Evolutionary conservation across 192 early-diverging fungal genomes (phyloP), one percentile per base, ranked within the genome.

Genomic region (Lunasporangiospora selenospora): DNA sequence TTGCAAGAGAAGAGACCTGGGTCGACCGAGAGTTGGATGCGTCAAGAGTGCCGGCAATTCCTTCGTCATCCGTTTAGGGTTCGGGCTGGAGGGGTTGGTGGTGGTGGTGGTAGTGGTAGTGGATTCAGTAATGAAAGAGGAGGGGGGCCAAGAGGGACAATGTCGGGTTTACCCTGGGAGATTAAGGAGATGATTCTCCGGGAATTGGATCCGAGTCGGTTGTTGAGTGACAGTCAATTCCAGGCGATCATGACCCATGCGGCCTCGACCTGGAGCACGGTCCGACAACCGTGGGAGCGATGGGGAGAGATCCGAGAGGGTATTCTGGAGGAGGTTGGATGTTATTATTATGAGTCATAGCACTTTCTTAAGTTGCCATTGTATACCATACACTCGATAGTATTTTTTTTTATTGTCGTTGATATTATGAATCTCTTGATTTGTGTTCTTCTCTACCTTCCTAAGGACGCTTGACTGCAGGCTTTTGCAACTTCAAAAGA

Each of bases 151-250:
- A 47, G 54, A n/a, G 69, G 60, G 3, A 63, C 60, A 8, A 46
- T 73, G 21, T 59, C 69, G 1, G 46, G 47, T 1, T 23, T 73
- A 5, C 69, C 69, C 1, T 73, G 59, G 59, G 69, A 73, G 45
- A 52, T 73, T 37, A 73, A 73, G 49, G 69, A 58, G 41, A 62
- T 73, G 69, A 73, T 73, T 36, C 42, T 73, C 16, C 45, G 61
- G 21, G 26, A 26, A 8, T n/a, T 73, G 45, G 69, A 73, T 45
- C 47, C 13, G 8, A 29, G 63, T 23, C 60, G 69, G 1, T 19
- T 73, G 27, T 34, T 73, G 47, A 63, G 69, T 26, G 69, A 63
- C 33, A 45, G 37, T 32, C 69, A 73, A 43, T 73, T 73, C 60
- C 69, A 73, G 37, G 34, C 53, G 13, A 56, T 73, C n/a, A 57